Base-by-base conservation (phyloP, 2,329 filamentous ascomycete species). In the Waltergamsia citrina region DNA sequence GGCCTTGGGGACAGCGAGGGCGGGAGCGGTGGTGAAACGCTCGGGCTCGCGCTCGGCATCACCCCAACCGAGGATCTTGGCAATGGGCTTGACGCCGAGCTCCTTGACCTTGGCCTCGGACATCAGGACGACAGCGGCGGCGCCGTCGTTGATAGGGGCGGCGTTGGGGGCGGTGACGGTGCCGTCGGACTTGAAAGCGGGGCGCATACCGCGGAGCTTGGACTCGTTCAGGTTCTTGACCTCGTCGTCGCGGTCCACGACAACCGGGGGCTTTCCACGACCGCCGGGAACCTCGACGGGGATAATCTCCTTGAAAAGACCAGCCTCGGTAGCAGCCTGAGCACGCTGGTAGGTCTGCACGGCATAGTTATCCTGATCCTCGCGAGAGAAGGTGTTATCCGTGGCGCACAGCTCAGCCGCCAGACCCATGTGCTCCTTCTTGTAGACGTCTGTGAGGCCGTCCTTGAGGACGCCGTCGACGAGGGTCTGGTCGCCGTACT, bases 151-250 rank as follows among this genome's bases (percentile, higher is more conserved):
- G 51, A 98, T 77, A 34, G 92, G 92, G 2, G 92, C 93, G 22
- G 92, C 92, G 63, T 98, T 98, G 52, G 92, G 87, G 24, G 92
- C 87, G 20, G 92, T 98, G 49, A 98, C 82, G 43, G 87, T 94
- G 48, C 90, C 92, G 53, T 79, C 81, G 38, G 85, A 67, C 52
- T 81, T 76, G 67, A 90, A 90, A 41, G 78, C 85, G 33, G 85
- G 84, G 59, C 85, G 87, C 62, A 95, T 90, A 35, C 75, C 69
- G 54, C 82, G 82, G 44, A 93, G 78, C 67, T 90, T 92, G 44
- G 83, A 82, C 41, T 76, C 65, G 63, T 90, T 87, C 42, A 90
- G 76, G 67, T 96, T 96, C 73, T 93, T 94, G 51, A 88, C 84
- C 69, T 96, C 92, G 47, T 98, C 92, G 54, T 98, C 92, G 48